phyloP scores from a whole-genome alignment of 106 monocot species.

The Phalaenopsis aphrodite region DNA sequence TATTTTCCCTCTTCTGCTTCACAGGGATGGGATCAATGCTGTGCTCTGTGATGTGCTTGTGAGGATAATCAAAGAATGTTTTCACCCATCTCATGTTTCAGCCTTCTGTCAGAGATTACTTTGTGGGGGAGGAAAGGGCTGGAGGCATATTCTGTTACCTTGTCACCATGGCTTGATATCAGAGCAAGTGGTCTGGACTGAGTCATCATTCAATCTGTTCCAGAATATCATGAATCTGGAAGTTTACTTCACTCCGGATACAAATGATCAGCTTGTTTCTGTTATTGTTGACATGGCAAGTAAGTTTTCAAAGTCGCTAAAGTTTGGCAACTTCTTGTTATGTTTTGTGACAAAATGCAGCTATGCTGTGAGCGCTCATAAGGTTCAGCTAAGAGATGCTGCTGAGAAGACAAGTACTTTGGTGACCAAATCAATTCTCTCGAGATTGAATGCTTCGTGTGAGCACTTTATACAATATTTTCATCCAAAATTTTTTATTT shows the following conservation, averaged over 20 bases:
- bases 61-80: constrained; percentile 64
- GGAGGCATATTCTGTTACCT: constrained; percentile 38
- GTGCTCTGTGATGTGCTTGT: constrained; percentile 45
- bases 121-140: constrained; percentile 14
- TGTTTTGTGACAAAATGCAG: constrained; percentile 54
- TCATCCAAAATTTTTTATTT: neutral
- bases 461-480: neutral
- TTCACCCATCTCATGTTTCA: constrained; percentile 60
- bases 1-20: constrained; percentile 52
- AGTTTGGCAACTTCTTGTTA: constrained; percentile 80
- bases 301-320: constrained; percentile 50
- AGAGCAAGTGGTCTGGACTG: constrained; percentile 57
- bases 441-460: constrained; percentile 30
- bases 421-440: constrained; percentile 67
- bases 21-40: constrained; percentile 56
- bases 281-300: constrained; percentile 25
- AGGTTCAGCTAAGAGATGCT: constrained; percentile 32
- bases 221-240: constrained; percentile 53
- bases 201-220: constrained; percentile 56
- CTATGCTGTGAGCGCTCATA: constrained; percentile 21
- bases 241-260: constrained; percentile 59
- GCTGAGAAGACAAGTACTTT: constrained; percentile 71
- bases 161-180: constrained; percentile 42
- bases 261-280: constrained; percentile 33
- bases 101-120: constrained; percentile 73